These are phyloP conservation scores for Daphne laureola DNA, from an alignment of 441 rosid genomes.

Conservation along the genomic window DNA sequence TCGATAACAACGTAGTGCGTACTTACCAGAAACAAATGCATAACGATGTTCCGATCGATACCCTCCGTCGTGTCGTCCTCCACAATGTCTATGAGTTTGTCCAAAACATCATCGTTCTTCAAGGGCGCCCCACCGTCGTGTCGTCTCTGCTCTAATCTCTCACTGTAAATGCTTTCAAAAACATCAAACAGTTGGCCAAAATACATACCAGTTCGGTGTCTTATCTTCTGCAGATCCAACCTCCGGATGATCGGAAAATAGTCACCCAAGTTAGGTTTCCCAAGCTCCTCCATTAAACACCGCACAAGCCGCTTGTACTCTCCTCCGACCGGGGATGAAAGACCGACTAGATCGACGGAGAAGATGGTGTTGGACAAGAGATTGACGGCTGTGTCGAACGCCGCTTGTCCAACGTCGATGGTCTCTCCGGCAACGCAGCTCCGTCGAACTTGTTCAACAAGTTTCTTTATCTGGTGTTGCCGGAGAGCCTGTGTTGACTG, in stretches of 20 bases:
- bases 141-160: constrained; percentile 15
- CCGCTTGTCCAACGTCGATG: constrained; percentile 2
- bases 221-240: constrained; percentile 29
- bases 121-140: not conserved
- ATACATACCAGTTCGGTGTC: constrained; percentile 14
- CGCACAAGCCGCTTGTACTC: constrained; percentile 2
- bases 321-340: not conserved
- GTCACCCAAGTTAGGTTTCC: constrained; percentile 25
- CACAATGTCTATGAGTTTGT: constrained; percentile 25
- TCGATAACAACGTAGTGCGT: not conserved
- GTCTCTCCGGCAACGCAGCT: constrained; percentile 5
- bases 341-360: constrained; percentile 15
- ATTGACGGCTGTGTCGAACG: constrained; percentile 12
- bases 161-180: constrained; percentile 26
- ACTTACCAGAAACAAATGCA: constrained; percentile 34
- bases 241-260: constrained; percentile 19
- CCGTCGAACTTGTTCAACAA: constrained; percentile 3
- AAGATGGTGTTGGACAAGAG: constrained; percentile 19
- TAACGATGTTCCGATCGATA: constrained; percentile 18
- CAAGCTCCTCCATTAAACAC: constrained; percentile 8
- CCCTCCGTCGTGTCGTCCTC: constrained; percentile 18
- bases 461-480: constrained; percentile 11
- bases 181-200: constrained; percentile 25
- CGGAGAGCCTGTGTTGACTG: constrained; percentile 10
- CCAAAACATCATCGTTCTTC: constrained; percentile 22